phyloP scores from a whole-genome alignment of 129 eudicot species.

The Erigeron canadensis region DNA sequence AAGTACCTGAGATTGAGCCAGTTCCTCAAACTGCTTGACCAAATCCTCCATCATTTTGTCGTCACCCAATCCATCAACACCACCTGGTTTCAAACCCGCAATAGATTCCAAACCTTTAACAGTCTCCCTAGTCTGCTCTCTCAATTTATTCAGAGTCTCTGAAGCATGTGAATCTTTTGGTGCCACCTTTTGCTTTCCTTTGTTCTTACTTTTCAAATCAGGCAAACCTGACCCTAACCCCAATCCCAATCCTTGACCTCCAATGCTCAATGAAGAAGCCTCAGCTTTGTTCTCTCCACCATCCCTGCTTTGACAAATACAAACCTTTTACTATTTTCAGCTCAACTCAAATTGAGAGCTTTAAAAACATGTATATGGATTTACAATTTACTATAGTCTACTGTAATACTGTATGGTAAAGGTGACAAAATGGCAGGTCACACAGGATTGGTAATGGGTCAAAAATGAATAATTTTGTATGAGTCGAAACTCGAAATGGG shows the following conservation, averaged over 20 bases:
- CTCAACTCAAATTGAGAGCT: constrained; percentile 12
- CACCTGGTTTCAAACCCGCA: constrained; percentile 46
- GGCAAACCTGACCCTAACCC: constrained; percentile 75
- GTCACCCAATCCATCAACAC: constrained; percentile 43
- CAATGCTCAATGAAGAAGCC: constrained; percentile 39
- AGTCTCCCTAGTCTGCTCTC: constrained; percentile 93
- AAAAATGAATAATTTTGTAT: too few species aligned
- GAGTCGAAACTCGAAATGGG: too few species aligned
- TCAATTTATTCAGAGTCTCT: constrained; percentile 86
- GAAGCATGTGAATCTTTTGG: constrained; percentile 69
- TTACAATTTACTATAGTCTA: too few species aligned
- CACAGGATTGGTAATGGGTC: too few species aligned
- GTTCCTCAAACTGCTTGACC: constrained; percentile 98
- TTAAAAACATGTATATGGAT: neutral
- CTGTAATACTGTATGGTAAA: too few species aligned
- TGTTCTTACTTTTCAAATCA: constrained; percentile 67
- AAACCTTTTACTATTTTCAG: constrained; percentile 13
- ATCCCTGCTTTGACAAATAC: constrained; percentile 38
- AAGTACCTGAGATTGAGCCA: constrained; percentile 85
- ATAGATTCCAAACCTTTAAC: constrained; percentile 86
- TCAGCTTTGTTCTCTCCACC: constrained; percentile 39
- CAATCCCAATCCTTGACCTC: constrained; percentile 69
- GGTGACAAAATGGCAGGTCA: too few species aligned
- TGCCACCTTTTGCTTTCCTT: constrained; percentile 67
- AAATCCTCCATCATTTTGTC: constrained; percentile 92